These are phyloP conservation scores for Myriosclerotinia curreyana DNA, from an alignment of 2,329 filamentous ascomycete genomes.

Conservation along the genomic window DNA sequence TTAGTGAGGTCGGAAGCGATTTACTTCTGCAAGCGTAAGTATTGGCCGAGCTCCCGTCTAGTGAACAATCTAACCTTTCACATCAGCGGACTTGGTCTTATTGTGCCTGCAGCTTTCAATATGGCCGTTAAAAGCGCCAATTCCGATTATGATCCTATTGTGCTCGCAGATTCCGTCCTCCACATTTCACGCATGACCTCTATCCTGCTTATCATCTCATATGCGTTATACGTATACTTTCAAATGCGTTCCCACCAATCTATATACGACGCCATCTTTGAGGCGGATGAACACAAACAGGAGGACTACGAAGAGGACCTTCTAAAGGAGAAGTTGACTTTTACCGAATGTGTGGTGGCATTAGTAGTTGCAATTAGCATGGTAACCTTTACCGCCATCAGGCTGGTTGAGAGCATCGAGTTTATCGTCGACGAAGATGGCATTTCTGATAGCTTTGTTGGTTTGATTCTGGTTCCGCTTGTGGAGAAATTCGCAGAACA, in stretches of 20 bases:
- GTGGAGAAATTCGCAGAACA: slow-evolving; percentile 88
- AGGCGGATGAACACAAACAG: slow-evolving; percentile 66
- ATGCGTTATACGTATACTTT: slow-evolving; percentile 65
- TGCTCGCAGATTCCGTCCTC: slow-evolving; percentile 53
- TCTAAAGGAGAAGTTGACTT: slow-evolving; percentile 65
- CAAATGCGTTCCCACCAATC: slow-evolving; percentile 73
- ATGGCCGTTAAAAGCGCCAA: slow-evolving; percentile 40
- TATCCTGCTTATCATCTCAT: slow-evolving; percentile 68
- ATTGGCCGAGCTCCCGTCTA: slow-evolving; percentile 12
- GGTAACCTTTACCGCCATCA: slow-evolving; percentile 71
- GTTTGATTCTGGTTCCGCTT: slow-evolving; percentile 74
- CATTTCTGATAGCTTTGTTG: slow-evolving; percentile 58
- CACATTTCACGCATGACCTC: slow-evolving; percentile 69
- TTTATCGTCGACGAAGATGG: slow-evolving; percentile 52
- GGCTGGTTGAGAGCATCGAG: slow-evolving; percentile 70
- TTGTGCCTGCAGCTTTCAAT: slow-evolving; percentile 48
- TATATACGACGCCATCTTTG: slow-evolving; percentile 71
- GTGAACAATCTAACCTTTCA: slow-evolving; percentile 4
- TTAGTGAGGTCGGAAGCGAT: slow-evolving; percentile 76
- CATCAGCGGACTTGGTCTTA: slow-evolving; percentile 48
- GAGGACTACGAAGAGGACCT: slow-evolving; percentile 60
- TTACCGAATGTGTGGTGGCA: slow-evolving; percentile 68
- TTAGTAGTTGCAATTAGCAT: slow-evolving; percentile 62
- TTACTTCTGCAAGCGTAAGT: slow-evolving; percentile 73
- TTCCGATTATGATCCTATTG: slow-evolving; percentile 32